These are phyloP conservation scores for Mucor irregularis DNA, from an alignment of 371 early-diverging fungal species.

Conservation along the genomic window DNA sequence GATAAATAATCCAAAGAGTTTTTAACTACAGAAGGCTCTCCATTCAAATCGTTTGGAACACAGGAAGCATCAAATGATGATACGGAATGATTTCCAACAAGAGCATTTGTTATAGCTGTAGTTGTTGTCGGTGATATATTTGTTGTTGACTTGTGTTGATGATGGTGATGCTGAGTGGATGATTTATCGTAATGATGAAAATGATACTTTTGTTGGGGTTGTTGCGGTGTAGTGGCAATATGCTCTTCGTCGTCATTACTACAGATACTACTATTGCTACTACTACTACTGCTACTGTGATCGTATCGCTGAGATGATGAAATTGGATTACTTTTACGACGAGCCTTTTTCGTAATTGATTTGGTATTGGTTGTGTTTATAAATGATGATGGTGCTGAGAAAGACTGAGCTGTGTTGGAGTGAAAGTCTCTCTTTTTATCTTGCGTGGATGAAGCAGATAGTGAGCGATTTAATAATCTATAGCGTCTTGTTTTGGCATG, in stretches of 20 bases:
- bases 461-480: constrained; percentile 5
- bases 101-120: too few species aligned
- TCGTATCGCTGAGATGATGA: not conserved
- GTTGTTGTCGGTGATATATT: too few species aligned
- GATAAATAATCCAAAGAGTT: constrained; percentile 37
- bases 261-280: too few species aligned
- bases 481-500: constrained; percentile 15
- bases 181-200: constrained; percentile 8
- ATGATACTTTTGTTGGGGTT: not conserved
- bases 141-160: too few species aligned
- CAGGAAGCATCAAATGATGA: constrained; percentile 9
- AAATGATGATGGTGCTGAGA: too few species aligned
- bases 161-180: too few species aligned
- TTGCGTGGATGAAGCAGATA: not conserved
- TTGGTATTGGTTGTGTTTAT: not conserved
- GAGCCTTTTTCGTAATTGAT: not conserved
- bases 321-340: not conserved
- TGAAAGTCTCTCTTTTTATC: not conserved
- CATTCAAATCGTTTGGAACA: constrained; percentile 1
- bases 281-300: not conserved
- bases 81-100: not conserved
- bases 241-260: too few species aligned
- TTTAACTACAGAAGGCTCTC: constrained; percentile 9
- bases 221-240: not conserved
- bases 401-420: too few species aligned